phyloP scores from a whole-genome alignment of 1,284 basidiomycete species.

The Rhodotorula sp. region DNA sequence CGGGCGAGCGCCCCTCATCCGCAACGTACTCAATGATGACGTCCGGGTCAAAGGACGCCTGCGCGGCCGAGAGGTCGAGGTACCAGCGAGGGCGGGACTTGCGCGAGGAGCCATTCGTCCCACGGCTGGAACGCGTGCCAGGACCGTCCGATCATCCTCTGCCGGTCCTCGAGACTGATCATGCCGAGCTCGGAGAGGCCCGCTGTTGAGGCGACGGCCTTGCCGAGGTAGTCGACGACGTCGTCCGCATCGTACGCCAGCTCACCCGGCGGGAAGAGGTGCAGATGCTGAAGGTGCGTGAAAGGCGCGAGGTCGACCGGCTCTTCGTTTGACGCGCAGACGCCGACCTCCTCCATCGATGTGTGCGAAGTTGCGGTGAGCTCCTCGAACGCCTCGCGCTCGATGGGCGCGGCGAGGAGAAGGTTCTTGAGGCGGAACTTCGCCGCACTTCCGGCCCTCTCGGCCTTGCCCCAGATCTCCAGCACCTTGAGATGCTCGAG shows the following conservation, averaged over 20 bases:
- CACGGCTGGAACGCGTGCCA: neutral
- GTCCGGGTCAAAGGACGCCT: neutral
- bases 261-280: neutral
- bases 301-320: neutral
- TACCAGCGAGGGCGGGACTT: neutral
- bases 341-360: neutral
- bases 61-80: neutral
- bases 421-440: neutral
- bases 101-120: neutral
- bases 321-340: neutral
- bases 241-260: too few species aligned
- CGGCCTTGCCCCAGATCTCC: neutral
- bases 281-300: neutral
- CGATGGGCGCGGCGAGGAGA: slow-evolving; percentile 53
- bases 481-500: slow-evolving; percentile 49
- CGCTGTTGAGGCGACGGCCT: neutral
- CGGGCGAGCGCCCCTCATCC: neutral
- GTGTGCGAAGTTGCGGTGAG: neutral
- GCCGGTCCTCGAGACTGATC: neutral
- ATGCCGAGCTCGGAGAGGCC: neutral
- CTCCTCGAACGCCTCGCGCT: slow-evolving; percentile 47
- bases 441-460: neutral
- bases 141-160: neutral
- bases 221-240: neutral
- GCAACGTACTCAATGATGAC: neutral